Base-by-base conservation (phyloP, 2,329 filamentous ascomycete species). In the Alternaria arborescens region DNA sequence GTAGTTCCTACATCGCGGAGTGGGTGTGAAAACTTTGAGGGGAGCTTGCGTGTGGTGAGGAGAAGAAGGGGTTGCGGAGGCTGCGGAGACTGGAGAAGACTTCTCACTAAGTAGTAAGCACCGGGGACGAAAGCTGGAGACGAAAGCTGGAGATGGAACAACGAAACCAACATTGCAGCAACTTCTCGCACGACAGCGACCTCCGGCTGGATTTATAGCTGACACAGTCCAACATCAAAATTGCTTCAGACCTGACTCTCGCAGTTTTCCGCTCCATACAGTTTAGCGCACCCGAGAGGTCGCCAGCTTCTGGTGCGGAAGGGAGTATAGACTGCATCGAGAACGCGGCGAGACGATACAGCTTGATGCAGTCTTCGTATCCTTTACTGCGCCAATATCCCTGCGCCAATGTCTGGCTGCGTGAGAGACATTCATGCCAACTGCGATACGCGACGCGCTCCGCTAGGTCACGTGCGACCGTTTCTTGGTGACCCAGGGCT, bases 41-140 rank as follows among this genome's bases (percentile, higher is more conserved):
- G 43, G 51, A 50, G 57, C 46, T 32, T 46, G 56, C 46, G 52
- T 55, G 44, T 22, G 34, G n/a, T 58, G 48, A 44, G 47, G 55
- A 58, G 52, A 59, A 43, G 51, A 55, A 55, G 43, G 51, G 46
- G 56, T 36, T 50, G 56, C 22, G 56, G 57, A 59, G 57, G 50
- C 40, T 59, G 52, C 38, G 57, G 52, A 46, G 56, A 55, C 43
- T 41, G 22, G 50, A 52, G 36, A 52, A 30, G 41, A 16, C 24
- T 30, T 41, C 50, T 18, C 50, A 26, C 40, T 8, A 47, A 11
- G 32, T 50, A 38, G 46, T 50, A 50, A 26, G 46, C 30, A 50
- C 46, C n/a, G 46, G 30, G 46, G 46, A 50, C 30, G 32, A 50
- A 50, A 38, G 46, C 44, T 34, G 46, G 46, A 26, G 46, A 48